phyloP scores from a whole-genome alignment of 2,329 filamentous ascomycete species.

The Aureobasidium sp. region DNA sequence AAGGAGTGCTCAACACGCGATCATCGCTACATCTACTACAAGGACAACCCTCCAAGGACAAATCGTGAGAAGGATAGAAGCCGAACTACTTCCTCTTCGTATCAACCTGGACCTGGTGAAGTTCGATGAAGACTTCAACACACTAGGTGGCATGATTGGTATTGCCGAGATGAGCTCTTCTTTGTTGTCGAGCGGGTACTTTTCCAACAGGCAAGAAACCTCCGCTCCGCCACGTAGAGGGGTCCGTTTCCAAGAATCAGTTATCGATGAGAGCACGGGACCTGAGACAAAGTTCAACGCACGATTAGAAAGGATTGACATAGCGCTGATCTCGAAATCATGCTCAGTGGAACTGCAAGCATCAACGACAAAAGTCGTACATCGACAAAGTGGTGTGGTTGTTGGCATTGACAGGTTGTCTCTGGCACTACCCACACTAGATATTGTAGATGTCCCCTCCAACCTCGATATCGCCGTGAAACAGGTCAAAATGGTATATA shows the following conservation, averaged over 20 bases:
- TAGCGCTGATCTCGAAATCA: conserved; percentile 70
- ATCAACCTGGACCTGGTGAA: conserved; percentile 70
- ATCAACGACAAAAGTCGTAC: conserved; percentile 74
- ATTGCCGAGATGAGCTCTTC: conserved; percentile 84
- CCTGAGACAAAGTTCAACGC: conserved; percentile 60
- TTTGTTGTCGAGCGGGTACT: conserved; percentile 54
- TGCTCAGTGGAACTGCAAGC: conserved; percentile 69
- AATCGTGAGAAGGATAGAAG: conserved; percentile 40
- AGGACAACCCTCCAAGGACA: conserved; percentile 20
- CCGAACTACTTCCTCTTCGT: conserved; percentile 71
- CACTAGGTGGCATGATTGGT: conserved; percentile 87
- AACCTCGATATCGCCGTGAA: conserved; percentile 47
- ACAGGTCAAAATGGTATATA: conserved; percentile 65
- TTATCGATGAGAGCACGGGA: conserved; percentile 27
- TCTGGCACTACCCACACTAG: conserved; percentile 57
- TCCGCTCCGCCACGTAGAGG: conserved; percentile 37
- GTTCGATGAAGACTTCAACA: conserved; percentile 62
- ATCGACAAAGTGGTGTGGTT: conserved; percentile 64
- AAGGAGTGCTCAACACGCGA: background rate
- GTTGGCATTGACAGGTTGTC: conserved; percentile 68
- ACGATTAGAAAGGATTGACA: conserved; percentile 66
- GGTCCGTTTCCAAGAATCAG: conserved; percentile 51
- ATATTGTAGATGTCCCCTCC: conserved; percentile 42
- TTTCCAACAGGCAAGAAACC: conserved; percentile 28
- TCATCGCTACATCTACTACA: conserved; percentile 5